phyloP scores from a whole-genome alignment of 805 yeast species.

The Komagataella kurtzmanii region DNA sequence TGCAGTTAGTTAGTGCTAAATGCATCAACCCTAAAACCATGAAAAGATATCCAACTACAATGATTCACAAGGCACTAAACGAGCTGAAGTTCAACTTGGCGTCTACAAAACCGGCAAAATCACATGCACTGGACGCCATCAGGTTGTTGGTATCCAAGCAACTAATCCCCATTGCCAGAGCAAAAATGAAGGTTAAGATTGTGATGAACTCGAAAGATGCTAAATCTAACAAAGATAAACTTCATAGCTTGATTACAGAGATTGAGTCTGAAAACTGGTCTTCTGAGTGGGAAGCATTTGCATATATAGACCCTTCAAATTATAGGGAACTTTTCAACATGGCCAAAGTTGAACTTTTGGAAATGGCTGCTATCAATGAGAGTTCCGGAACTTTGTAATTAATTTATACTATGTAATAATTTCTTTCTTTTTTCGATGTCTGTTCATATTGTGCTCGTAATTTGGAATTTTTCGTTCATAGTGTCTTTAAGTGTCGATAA shows the following conservation, averaged over 20 bases:
- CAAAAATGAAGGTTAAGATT: constrained; percentile 81
- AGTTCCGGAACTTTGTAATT: constrained; percentile 8
- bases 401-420: not conserved
- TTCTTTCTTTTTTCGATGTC: no score
- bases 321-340: constrained; percentile 58
- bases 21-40: constrained; percentile 85
- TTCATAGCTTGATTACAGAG: constrained; percentile 17
- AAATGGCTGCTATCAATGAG: constrained; percentile 75
- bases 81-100: constrained; percentile 70
- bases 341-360: constrained; percentile 66
- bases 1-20: constrained; percentile 74
- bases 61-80: constrained; percentile 76
- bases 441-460: not conserved
- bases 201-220: constrained; percentile 40
- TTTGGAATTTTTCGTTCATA: not conserved
- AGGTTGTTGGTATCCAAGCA: constrained; percentile 64
- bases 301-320: constrained; percentile 76
- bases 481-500: not conserved
- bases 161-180: constrained; percentile 85
- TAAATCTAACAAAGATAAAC: constrained; percentile 13
- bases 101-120: constrained; percentile 52
- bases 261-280: constrained; percentile 15
- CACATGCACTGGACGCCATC: constrained; percentile 87
- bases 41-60: constrained; percentile 88
- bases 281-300: constrained; percentile 36